phyloP scores from a whole-genome alignment of 768 basidiomycete species.

The Lactarius sanguifluus region DNA sequence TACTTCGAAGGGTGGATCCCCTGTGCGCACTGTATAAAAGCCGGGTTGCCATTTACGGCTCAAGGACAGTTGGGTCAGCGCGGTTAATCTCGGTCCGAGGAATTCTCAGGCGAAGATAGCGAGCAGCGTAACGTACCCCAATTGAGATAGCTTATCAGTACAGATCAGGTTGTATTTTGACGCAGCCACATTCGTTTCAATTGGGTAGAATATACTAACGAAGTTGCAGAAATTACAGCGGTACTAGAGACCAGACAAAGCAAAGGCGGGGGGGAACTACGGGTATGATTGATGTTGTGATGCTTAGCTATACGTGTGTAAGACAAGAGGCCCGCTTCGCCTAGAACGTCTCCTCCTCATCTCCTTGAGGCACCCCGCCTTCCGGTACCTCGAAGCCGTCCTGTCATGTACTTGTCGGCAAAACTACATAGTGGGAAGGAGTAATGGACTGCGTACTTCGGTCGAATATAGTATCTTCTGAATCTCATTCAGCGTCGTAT shows the following conservation, averaged over 20 bases:
- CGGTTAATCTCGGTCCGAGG: neutral
- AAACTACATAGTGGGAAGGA: constrained; percentile 12
- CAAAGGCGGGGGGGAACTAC: constrained; percentile 22
- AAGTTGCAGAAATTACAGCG: constrained; percentile 20
- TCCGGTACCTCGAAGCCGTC: constrained; percentile 95
- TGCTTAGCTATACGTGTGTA: constrained; percentile 20
- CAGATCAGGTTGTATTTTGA: neutral
- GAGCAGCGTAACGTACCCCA: neutral
- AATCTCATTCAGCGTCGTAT: constrained; percentile 67
- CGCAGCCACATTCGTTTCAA: neutral
- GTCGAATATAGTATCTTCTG: constrained; percentile 94
- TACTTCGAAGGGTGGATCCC: neutral
- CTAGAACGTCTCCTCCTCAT: constrained; percentile 82
- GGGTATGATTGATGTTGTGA: constrained; percentile 23
- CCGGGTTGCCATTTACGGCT: neutral
- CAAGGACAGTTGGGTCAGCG: neutral
- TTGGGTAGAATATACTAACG: constrained; percentile 12
- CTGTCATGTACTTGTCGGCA: constrained; percentile 42
- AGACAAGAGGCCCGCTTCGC: constrained; percentile 14
- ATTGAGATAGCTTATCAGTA: neutral
- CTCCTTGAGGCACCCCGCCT: constrained; percentile 43
- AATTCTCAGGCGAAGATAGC: neutral
- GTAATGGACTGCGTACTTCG: constrained; percentile 58
- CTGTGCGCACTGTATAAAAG: neutral
- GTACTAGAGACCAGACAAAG: constrained; percentile 21